Evolutionary conservation across 192 early-diverging fungal species (phyloP).

Genomic region (Podochytrium sp.): DNA sequence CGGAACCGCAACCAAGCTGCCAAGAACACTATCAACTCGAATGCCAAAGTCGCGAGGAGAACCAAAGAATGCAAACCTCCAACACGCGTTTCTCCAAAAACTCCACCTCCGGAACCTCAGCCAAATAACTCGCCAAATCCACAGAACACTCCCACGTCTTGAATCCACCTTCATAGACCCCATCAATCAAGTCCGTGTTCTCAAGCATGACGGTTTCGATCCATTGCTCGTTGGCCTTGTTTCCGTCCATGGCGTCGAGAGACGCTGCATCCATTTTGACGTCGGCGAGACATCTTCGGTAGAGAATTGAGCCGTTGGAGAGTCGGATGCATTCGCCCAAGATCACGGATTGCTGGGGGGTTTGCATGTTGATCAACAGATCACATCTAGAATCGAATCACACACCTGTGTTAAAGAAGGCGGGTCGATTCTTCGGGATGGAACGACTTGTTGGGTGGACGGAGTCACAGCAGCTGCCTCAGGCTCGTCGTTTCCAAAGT

Average conservation of each 20-base stretch:
- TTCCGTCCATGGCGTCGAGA: too few species aligned
- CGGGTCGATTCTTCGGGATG: neutral
- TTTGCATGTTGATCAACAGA: neutral
- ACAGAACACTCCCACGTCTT: constrained; percentile 98
- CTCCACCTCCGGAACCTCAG: neutral
- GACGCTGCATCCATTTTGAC: constrained; percentile 79
- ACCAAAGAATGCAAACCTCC: constrained; percentile 24
- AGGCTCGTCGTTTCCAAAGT: neutral
- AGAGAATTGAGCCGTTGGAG: neutral
- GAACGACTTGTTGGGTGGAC: neutral
- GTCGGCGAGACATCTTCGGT: constrained; percentile 54
- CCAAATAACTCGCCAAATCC: constrained; percentile 72
- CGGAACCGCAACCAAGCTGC: constrained; percentile 89
- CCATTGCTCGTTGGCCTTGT: neutral
- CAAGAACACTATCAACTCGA: neutral
- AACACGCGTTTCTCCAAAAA: constrained; percentile 31
- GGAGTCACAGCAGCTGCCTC: neutral
- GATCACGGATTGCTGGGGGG: neutral
- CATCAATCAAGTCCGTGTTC: constrained; percentile 77
- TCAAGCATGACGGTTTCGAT: constrained; percentile 23
- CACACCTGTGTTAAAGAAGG: neutral
- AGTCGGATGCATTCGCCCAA: constrained; percentile 1
- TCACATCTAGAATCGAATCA: neutral
- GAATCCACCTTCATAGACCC: constrained; percentile 92
- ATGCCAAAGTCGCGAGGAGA: neutral